Evolutionary conservation across 257 asterid species (phyloP), one percentile per base, ranked within the genome.

Genomic region (Forsythia viridissima): DNA sequence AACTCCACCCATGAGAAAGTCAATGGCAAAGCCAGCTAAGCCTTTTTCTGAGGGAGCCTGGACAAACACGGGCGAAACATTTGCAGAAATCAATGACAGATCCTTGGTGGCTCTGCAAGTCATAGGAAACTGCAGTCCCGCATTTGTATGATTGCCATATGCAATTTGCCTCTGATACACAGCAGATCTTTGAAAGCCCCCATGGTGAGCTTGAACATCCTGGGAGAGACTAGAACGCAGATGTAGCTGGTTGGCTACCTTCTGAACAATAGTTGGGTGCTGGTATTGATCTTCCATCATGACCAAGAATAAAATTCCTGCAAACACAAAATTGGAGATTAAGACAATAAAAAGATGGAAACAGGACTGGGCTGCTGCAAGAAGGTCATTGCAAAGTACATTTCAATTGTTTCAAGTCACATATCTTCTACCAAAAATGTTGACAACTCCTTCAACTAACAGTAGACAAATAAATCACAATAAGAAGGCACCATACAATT

Each of bases 1-100:
- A 75, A 93, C 98, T 70, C 97, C 98, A 65, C 98, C 98, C 98
- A 93, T 93, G 61, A 93, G 91, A 74, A 93, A 93, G 74, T 93
- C 98, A 48, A 89, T 91, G 6, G 96, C 98, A 80, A 93, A 93
- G 57, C 93, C 82, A 24, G 89, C 81, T 0, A 89, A 1, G 1
- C 98, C 97, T 82, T 93, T 93, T 89, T 93, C 98, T 66, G 89
- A 63, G 8, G 98, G 98, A 81, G 98, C 98, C 85, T 87, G 94
- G 42, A 91, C 97, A 76, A 92, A 92, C 61, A 94, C 92, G 3
- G 98, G 98, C 0, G 97, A 91, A 73, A 90, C 94, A 82, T 94
- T 92, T 37, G 95, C 93, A 69, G 93, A 82, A 70, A 92, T 84
- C 91, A 86, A 12, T 1, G 94, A 88, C 73, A 94, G 82, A 69